These are phyloP conservation scores for Linnemannia schmuckeri DNA, from an alignment of 192 early-diverging fungal genomes.

Conservation along the genomic window DNA sequence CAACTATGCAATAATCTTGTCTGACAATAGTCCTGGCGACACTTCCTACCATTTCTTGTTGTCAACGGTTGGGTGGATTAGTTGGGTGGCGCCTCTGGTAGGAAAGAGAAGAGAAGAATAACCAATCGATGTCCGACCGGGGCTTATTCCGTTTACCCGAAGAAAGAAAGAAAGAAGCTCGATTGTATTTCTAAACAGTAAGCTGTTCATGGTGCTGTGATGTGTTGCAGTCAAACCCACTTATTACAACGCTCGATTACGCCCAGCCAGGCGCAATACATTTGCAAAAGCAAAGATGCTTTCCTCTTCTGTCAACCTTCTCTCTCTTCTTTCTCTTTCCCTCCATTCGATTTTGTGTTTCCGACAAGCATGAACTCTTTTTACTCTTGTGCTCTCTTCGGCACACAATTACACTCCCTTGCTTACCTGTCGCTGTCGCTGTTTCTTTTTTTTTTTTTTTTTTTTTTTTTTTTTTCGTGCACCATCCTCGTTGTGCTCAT, in stretches of 20 bases:
- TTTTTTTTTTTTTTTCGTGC: not conserved
- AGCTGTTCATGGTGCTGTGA: no score
- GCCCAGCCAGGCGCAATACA: not conserved
- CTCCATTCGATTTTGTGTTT: not conserved
- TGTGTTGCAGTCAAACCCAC: no score
- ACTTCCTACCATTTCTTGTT: not conserved
- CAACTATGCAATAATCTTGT: no score
- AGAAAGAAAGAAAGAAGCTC: not conserved
- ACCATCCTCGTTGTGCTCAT: not conserved
- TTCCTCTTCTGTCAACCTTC: slow-evolving; percentile 1
- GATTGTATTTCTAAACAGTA: no score
- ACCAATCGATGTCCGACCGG: not conserved
- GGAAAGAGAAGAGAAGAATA: slow-evolving; percentile 3
- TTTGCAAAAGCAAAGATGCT: not conserved
- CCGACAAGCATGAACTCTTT: not conserved
- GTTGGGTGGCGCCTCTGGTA: not conserved
- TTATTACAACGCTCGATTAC: not conserved
- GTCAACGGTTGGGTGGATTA: not conserved
- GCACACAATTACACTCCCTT: no score
- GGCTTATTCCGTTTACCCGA: not conserved
- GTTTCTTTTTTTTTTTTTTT: not conserved
- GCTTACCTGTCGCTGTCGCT: no score
- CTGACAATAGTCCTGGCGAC: not conserved
- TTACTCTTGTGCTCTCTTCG: no score
- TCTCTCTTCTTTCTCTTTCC: not conserved